Evolutionary conservation across 192 early-diverging fungal species (phyloP).

Genomic region (Gryganskiella cystojenkinii): DNA sequence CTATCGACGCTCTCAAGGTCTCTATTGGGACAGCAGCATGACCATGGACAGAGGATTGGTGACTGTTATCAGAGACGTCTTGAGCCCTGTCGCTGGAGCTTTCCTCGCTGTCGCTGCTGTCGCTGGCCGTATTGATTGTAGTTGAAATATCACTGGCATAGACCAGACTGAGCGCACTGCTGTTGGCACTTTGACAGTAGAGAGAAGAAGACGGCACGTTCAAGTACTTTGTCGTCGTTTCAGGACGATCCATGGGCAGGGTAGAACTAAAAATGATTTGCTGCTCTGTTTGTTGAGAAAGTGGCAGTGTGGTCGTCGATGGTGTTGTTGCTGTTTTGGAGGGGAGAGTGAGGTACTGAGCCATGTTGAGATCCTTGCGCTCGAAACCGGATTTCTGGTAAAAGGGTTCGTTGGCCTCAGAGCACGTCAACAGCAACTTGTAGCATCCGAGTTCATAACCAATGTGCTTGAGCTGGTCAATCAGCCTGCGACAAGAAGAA

Average conservation of each 20-base stretch:
- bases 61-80: background rate
- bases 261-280: too few species aligned
- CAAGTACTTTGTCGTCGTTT: too few species aligned
- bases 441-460: slow-evolving; percentile 87
- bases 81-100: background rate
- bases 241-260: too few species aligned
- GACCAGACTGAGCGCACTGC: too few species aligned
- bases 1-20: slow-evolving; percentile 20
- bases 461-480: slow-evolving; percentile 88
- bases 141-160: too few species aligned
- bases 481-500: slow-evolving; percentile 59
- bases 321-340: slow-evolving; percentile 4
- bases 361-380: slow-evolving; percentile 82
- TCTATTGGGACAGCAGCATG: slow-evolving; percentile 13
- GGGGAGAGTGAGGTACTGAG: slow-evolving; percentile 57
- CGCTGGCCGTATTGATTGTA: background rate
- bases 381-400: slow-evolving; percentile 92
- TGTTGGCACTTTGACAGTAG: too few species aligned
- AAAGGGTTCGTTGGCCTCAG: slow-evolving; percentile 83
- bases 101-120: background rate
- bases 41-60: too few species aligned
- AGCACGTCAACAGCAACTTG: slow-evolving; percentile 85
- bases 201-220: too few species aligned
- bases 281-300: background rate
- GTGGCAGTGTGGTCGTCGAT: background rate